Evolutionary conservation across 2,329 filamentous ascomycete species (phyloP).

Genomic region (Aspergillus udagawae): DNA sequence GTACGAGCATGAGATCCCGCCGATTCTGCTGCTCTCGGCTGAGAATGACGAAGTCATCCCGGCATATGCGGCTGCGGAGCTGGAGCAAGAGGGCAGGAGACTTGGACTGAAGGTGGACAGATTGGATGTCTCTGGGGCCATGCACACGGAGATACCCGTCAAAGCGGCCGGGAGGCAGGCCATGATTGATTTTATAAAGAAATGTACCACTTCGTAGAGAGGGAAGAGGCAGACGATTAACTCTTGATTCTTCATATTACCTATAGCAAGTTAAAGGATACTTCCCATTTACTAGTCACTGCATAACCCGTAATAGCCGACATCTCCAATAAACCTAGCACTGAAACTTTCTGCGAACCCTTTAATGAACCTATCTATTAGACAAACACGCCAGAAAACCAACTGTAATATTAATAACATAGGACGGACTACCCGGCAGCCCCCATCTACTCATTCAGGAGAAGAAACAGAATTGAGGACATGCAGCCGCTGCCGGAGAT

Average conservation of each 20-base stretch:
- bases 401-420: too few species aligned
- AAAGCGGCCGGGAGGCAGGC: conserved; percentile 41
- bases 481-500: too few species aligned
- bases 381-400: too few species aligned
- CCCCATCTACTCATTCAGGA: too few species aligned
- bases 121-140: conserved; percentile 41
- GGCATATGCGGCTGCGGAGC: conserved; percentile 27
- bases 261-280: too few species aligned
- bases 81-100: conserved; percentile 33
- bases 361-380: too few species aligned
- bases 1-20: conserved; percentile 12
- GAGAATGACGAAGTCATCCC: conserved; percentile 45
- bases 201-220: background rate
- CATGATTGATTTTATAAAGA: conserved; percentile 28
- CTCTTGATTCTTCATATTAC: background rate
- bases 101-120: conserved; percentile 34
- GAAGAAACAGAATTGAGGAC: too few species aligned
- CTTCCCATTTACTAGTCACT: too few species aligned
- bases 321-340: too few species aligned
- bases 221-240: background rate
- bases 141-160: conserved; percentile 49
- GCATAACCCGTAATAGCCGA: too few species aligned
- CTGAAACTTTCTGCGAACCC: too few species aligned
- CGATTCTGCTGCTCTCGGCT: conserved; percentile 40
- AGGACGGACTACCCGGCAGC: too few species aligned